Evolutionary conservation across 805 yeast species (phyloP).

Genomic region (Kazachstania viticola): DNA sequence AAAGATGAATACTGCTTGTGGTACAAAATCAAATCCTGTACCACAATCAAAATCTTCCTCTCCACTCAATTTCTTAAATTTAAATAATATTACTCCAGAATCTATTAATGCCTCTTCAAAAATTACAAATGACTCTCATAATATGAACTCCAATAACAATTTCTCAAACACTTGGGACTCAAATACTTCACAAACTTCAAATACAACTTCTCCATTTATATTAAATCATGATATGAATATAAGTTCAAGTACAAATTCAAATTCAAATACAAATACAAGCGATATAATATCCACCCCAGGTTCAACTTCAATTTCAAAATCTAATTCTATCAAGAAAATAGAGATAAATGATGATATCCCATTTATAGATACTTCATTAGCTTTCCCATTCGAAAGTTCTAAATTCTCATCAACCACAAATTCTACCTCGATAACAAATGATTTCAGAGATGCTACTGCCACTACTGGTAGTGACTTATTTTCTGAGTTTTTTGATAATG

Average conservation of each 20-base stretch:
- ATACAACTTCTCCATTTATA: no score
- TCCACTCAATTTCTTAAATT: no score
- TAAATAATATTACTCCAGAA: no score
- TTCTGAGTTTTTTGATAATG: conserved; percentile 13
- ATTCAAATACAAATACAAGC: no score
- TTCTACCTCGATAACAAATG: not conserved
- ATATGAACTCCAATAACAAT: not conserved
- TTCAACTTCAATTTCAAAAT: no score
- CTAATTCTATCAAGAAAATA: conserved; percentile 2
- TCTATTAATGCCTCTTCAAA: no score
- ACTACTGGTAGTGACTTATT: conserved; percentile 5
- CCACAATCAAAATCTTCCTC: conserved; percentile 32
- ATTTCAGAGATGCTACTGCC: not conserved
- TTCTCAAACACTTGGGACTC: conserved; percentile 7
- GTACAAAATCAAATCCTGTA: conserved; percentile 55
- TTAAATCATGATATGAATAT: no score
- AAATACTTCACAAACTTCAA: conserved; percentile 1
- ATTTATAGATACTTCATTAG: conserved; percentile 20
- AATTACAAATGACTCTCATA: no score
- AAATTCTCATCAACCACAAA: not conserved
- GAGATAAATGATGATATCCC: no score
- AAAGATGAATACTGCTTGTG: conserved; percentile 72
- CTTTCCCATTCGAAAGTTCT: conserved; percentile 21
- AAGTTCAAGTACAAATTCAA: no score
- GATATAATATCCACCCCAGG: no score